Base-by-base conservation (phyloP, 2,329 filamentous ascomycete species). In the Fusarium illudens region DNA sequence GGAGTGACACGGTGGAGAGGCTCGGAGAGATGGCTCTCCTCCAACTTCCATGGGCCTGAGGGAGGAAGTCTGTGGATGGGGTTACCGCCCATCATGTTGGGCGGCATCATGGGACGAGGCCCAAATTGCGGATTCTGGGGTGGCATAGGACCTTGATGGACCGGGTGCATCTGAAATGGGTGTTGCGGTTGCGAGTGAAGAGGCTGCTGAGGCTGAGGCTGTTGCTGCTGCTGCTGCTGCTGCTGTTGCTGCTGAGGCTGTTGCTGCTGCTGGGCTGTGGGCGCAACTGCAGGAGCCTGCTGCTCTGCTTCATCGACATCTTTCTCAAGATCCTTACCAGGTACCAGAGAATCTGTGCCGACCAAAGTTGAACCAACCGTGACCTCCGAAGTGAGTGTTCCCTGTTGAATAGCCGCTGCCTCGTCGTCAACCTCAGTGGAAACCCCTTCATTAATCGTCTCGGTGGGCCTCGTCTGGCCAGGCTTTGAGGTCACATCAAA, bases 21-120 rank as follows among this genome's bases (percentile, higher is more conserved):
- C 64, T 85, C 81, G 1, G 81, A 76, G 33, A 88, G 77, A 60
- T 85, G 81, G 10, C 86, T 88, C 75, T 87, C 85, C 65, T 87
- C 81, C 6, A 86, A 75, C 51, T 83, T 85, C 86, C 86, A 88
- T 17, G 79, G 78, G 0, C 81, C 82, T n/a, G 78, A 75, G 1
- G 80, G 81, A 25, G 80, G 80, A 4, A 84, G 76, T 27, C 72
- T 78, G 32, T 81, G 79, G 8, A 82, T 74, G 10, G 81, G 79
- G 37, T 81, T 83, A 22, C 67, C 67, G 25, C 60, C 69, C 36
- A 52, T 58, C 46, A 75, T 68, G 25, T 67, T 69, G 25, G 70
- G 68, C 29, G 66, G 63, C 33, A 75, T 55, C 55, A 74, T 64
- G 5, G 61, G 60, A 15, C 68, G 67, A 27, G 60, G 44, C 13